Evolutionary conservation across 2,329 filamentous ascomycete genomes (phyloP).

Genomic region (Bimuria novae-zelandiae): DNA sequence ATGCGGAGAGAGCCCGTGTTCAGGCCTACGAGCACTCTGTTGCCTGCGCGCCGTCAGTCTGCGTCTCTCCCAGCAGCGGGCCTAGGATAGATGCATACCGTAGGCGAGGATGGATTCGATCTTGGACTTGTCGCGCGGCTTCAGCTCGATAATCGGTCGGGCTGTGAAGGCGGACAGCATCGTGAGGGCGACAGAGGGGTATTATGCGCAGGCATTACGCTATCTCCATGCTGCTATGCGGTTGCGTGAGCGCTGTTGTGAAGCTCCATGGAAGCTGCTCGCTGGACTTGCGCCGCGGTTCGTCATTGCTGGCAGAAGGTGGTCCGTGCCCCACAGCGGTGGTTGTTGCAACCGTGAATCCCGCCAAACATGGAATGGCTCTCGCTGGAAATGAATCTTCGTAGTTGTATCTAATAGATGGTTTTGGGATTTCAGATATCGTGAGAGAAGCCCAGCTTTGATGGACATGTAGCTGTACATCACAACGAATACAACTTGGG

Average conservation of each 20-base stretch:
- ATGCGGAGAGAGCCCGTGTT: slow-evolving; percentile 87
- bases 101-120: slow-evolving; percentile 95
- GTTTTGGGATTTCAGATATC: too few species aligned
- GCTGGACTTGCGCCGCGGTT: slow-evolving; percentile 4
- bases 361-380: too few species aligned
- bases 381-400: too few species aligned
- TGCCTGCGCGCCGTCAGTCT: slow-evolving; percentile 59
- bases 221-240: slow-evolving; percentile 21
- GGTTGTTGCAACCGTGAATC: not conserved
- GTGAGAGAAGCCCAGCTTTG: too few species aligned
- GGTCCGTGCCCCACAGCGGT: slow-evolving; percentile 12
- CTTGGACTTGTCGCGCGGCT: slow-evolving; percentile 91
- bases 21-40: slow-evolving; percentile 87
- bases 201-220: slow-evolving; percentile 18
- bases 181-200: slow-evolving; percentile 15
- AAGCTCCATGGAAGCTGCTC: slow-evolving; percentile 25
- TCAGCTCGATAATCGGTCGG: slow-evolving; percentile 95
- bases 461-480: too few species aligned
- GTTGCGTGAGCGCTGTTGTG: slow-evolving; percentile 18
- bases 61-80: not conserved
- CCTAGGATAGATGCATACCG: slow-evolving; percentile 57
- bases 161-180: slow-evolving; percentile 99
- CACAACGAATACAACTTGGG: slow-evolving; percentile 11
- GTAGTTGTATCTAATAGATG: too few species aligned
- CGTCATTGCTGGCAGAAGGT: slow-evolving; percentile 38